Base-by-base conservation (phyloP, 108 stramenopile species). In the Tribonema minus region DNA sequence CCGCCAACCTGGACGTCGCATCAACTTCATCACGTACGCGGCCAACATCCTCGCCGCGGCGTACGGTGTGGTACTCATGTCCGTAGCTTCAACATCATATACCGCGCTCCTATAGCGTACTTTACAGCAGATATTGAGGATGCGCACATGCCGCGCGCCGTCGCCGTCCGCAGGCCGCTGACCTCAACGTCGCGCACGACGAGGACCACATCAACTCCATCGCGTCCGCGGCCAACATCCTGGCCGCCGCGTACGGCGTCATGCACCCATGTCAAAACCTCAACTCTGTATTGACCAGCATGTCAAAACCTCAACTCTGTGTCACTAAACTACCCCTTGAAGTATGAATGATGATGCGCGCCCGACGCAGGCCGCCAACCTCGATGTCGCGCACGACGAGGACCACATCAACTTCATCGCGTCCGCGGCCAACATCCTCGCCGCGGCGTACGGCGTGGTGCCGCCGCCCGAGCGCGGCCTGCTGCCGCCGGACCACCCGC, bases 11-110 rank as follows among this genome's bases (percentile, higher is more conserved):
- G 33, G 68, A 79, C 32, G 41, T 68, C 33, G 86, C 65, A 12
- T 75, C 28, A 32, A 29, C 58, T 89, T 88, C 79, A 61, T 89
- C 28, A 40, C 82, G 25, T 35, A 81, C 29, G 76, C 84, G 15
- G 86, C 86, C 7, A 85, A 82, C 60, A n/a, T 89, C 41, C 71
- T 89, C 26, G 89, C 86, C 25, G 87, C 84, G 33, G 46, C 61
- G 0, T 86, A 75, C 35, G 88, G 88, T 23, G 15, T 86, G 7
- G 36, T 73, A n/a, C n/a, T n/a, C n/a, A n/a, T n/a, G n/a, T n/a
- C n/a, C n/a, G n/a, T n/a, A n/a, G n/a, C n/a, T n/a, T n/a, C n/a
- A n/a, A n/a, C n/a, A n/a, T n/a, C n/a, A n/a, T n/a, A n/a, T n/a
- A n/a, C n/a, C n/a, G n/a, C n/a, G n/a, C n/a, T n/a, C n/a, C n/a